Percentiles rank a stretch among this genome's conserved stretches.
phyloP scores from a whole-genome alignment of 192 early-diverging fungal species.

The Dissophora ornata region DNA sequence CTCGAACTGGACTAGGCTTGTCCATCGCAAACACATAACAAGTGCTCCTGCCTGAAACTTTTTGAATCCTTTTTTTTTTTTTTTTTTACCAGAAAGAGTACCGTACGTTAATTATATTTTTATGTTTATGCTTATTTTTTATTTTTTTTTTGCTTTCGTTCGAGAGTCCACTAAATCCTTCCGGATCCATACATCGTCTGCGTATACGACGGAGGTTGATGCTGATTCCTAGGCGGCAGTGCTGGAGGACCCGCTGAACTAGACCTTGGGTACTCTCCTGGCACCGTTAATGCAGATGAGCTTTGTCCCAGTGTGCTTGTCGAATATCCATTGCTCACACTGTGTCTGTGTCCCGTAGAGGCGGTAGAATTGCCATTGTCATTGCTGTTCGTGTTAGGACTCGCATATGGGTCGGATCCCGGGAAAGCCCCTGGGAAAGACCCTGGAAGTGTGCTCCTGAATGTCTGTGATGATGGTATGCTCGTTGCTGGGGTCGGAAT shows the following conservation, averaged over 20 bases:
- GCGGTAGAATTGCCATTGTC: neutral
- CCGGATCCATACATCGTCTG: neutral
- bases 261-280: neutral
- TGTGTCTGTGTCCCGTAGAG: neutral
- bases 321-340: constrained; percentile 5
- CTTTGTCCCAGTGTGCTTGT: neutral
- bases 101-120: no score
- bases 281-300: neutral
- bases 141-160: neutral
- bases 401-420: neutral
- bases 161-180: no score
- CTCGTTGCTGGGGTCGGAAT: neutral
- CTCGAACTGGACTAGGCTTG: no score
- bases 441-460: neutral
- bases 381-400: neutral
- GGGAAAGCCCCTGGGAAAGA: constrained; percentile 26
- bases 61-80: no score
- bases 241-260: constrained; percentile 18
- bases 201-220: neutral
- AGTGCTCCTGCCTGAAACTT: no score
- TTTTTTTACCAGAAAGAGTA: no score
- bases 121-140: neutral
- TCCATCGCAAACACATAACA: no score
- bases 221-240: constrained; percentile 9
- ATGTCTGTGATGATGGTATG: neutral